A percentile compares a stretch with the other conserved stretches of the same genome.
These are phyloP conservation scores for Mimosa pudica DNA, from an alignment of 306 rosid species.

Conservation along the genomic window DNA sequence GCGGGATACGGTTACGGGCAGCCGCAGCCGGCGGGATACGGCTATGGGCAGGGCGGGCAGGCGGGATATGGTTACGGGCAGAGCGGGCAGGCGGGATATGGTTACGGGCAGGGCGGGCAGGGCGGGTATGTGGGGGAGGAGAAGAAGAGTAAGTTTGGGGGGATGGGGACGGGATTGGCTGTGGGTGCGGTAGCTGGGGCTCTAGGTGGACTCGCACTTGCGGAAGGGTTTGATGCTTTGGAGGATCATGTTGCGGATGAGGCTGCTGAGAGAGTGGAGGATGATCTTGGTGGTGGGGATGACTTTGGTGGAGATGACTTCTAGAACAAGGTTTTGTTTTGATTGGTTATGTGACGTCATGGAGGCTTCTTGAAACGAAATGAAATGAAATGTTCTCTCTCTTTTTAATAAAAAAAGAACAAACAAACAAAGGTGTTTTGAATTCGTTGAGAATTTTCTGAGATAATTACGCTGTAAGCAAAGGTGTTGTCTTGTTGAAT, in stretches of 20 bases:
- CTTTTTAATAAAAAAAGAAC: too few relatives aligned
- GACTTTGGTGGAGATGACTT: conserved; percentile 38
- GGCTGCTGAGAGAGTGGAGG: conserved; percentile 67
- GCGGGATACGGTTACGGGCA: conserved; percentile 38
- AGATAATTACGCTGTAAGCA: too few relatives aligned
- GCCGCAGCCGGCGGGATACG: too few relatives aligned
- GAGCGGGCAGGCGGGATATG: conserved; percentile 30
- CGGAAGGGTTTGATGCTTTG: conserved; percentile 61
- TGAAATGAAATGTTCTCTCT: neutral
- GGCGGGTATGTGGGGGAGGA: conserved; percentile 37
- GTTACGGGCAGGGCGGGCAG: conserved; percentile 21
- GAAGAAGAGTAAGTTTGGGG: conserved; percentile 78
- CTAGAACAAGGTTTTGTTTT: neutral
- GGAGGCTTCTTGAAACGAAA: neutral
- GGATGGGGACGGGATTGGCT: conserved; percentile 95
- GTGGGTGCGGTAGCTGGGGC: conserved; percentile 80
- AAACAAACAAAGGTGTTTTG: too few relatives aligned
- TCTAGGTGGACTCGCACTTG: conserved; percentile 71
- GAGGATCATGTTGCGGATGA: conserved; percentile 70
- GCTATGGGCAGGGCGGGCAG: too few relatives aligned
- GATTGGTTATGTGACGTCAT: neutral
- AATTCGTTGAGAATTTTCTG: too few relatives aligned
- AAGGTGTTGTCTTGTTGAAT: too few relatives aligned
- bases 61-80: too few relatives aligned
- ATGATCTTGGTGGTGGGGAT: conserved; percentile 36